These are phyloP conservation scores for Cryphonectria naterciae DNA, from an alignment of 2,329 filamentous ascomycete genomes.

Conservation along the genomic window DNA sequence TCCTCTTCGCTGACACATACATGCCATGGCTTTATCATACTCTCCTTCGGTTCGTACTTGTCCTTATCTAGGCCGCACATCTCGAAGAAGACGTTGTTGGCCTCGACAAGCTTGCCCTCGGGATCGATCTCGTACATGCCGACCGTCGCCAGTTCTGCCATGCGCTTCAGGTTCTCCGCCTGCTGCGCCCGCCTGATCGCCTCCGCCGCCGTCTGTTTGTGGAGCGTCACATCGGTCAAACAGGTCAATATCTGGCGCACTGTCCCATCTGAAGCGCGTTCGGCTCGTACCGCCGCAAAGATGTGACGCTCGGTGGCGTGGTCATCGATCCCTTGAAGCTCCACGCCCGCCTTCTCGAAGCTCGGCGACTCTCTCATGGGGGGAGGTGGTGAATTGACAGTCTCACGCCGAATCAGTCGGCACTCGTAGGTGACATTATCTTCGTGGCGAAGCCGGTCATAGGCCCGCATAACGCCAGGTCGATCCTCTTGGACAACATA, in stretches of 20 bases:
- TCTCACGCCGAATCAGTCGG: conserved; percentile 35
- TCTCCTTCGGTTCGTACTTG: conserved; percentile 38
- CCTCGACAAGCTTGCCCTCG: conserved; percentile 53
- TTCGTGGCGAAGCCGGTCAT: conserved; percentile 44
- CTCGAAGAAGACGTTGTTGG: conserved; percentile 58
- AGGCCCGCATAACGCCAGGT: conserved; percentile 45
- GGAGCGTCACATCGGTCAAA: conserved; percentile 55
- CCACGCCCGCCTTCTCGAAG: conserved; percentile 42
- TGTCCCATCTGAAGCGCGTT: conserved; percentile 47
- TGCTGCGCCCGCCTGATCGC: conserved; percentile 54
- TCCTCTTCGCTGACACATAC: conserved; percentile 52
- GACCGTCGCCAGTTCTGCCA: conserved; percentile 58
- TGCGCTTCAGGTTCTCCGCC: conserved; percentile 56
- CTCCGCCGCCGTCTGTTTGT: conserved; percentile 53
- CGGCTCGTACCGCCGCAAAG: conserved; percentile 52
- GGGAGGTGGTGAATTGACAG: conserved; percentile 38
- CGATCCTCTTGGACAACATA: conserved; percentile 53
- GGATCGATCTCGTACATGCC: conserved; percentile 59
- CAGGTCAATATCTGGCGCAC: conserved; percentile 53
- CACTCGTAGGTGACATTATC: conserved; percentile 53
- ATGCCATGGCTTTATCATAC: conserved; percentile 49
- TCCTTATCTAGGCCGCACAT: conserved; percentile 54
- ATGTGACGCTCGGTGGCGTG: conserved; percentile 46
- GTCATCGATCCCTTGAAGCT: conserved; percentile 40
- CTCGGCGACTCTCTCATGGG: conserved; percentile 41